A percentile compares a stretch with the other conserved stretches of the same genome.
Evolutionary conservation across 2,329 filamentous ascomycete species (phyloP).

Genomic region (Botrytis medusae): DNA sequence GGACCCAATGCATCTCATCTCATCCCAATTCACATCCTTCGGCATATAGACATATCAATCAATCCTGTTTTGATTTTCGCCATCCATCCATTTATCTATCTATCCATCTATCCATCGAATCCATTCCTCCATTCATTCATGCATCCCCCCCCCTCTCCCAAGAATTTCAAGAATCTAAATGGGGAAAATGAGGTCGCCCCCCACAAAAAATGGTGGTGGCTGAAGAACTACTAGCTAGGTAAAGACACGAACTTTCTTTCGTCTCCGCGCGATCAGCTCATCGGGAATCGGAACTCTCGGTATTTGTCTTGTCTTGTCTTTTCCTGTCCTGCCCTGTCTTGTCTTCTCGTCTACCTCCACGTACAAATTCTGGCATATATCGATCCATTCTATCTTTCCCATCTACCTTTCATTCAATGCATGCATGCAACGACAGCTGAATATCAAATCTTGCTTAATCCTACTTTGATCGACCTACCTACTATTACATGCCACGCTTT

Average conservation of each 20-base stretch:
- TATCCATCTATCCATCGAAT: too few species aligned
- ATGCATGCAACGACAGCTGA: neutral
- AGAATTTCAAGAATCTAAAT: neutral
- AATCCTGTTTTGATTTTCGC: conserved; percentile 4
- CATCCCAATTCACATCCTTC: neutral
- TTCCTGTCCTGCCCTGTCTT: too few species aligned
- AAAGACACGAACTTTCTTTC: neutral
- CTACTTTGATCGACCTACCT: neutral
- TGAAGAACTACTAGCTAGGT: neutral
- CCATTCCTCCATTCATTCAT: neutral
- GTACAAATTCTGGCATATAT: neutral
- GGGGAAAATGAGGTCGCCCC: neutral
- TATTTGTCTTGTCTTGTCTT: neutral
- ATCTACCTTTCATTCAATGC: neutral
- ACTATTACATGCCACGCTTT: neutral
- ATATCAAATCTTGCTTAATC: neutral
- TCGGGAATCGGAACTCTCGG: neutral
- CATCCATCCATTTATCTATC: neutral
- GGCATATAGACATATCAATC: neutral
- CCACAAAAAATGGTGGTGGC: conserved; percentile 12
- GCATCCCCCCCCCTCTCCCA: neutral
- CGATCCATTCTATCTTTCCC: neutral
- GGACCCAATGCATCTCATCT: neutral
- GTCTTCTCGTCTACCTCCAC: neutral
- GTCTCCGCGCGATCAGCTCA: neutral